phyloP scores from a whole-genome alignment of 345 rosid genomes.

The Eucalyptus shirleyi region DNA sequence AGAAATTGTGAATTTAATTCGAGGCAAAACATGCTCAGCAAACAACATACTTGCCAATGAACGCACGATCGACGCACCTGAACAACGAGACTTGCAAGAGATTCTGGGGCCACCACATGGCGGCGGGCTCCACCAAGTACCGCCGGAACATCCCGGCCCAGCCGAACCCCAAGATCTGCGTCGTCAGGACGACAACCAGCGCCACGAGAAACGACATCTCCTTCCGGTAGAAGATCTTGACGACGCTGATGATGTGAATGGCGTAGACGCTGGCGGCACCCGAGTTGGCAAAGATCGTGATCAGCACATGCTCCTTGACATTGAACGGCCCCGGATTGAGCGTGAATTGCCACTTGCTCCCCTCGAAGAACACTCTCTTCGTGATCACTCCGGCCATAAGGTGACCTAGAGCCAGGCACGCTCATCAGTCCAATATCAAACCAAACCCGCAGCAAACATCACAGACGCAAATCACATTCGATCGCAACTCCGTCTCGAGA shows the following conservation, averaged over 20 bases:
- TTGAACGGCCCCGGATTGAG: constrained; percentile 62
- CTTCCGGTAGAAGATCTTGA: constrained; percentile 43
- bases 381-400: constrained; percentile 35
- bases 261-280: constrained; percentile 51
- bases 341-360: constrained; percentile 23
- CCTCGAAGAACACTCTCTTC: constrained; percentile 27
- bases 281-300: constrained; percentile 57
- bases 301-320: constrained; percentile 58
- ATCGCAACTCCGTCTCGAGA: background rate
- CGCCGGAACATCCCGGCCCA: constrained; percentile 66
- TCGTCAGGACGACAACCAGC: constrained; percentile 40
- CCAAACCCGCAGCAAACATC: background rate
- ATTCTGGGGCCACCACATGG: constrained; percentile 84
- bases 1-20: background rate
- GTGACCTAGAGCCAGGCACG: constrained; percentile 21
- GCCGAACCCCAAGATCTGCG: constrained; percentile 60
- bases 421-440: background rate
- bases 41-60: background rate
- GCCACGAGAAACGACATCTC: constrained; percentile 30
- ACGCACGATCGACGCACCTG: constrained; percentile 11
- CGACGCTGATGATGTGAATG: constrained; percentile 40
- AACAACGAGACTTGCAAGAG: constrained; percentile 59
- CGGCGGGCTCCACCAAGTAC: constrained; percentile 63
- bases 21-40: background rate
- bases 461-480: background rate